A percentile compares a stretch with the other conserved stretches of the same genome.
These are phyloP conservation scores for Aspergillus nomiae DNA, from an alignment of 2,329 filamentous ascomycete genomes.

Conservation along the genomic window DNA sequence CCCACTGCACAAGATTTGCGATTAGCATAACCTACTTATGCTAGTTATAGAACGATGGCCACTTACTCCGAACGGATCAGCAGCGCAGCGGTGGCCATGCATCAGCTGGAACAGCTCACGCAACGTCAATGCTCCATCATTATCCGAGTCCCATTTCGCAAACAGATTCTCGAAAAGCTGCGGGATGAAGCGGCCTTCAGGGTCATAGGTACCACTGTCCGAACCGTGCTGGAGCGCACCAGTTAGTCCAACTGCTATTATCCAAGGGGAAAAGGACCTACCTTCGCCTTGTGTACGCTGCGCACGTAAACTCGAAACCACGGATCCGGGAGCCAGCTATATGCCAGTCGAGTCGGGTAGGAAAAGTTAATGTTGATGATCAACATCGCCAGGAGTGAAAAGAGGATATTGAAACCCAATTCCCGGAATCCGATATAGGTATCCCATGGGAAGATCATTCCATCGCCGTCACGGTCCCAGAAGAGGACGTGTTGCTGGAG, in stretches of 20 bases:
- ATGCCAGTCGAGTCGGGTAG: slow-evolving; percentile 45
- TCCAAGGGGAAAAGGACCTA: neutral
- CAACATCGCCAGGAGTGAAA: slow-evolving; percentile 43
- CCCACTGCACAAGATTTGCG: slow-evolving; percentile 30
- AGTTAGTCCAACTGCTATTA: neutral
- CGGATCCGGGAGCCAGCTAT: slow-evolving; percentile 6
- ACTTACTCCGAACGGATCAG: neutral
- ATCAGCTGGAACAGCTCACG: neutral
- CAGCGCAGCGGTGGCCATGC: neutral
- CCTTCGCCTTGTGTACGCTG: neutral
- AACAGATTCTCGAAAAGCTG: slow-evolving; percentile 54
- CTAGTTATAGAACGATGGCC: neutral
- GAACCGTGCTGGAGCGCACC: neutral
- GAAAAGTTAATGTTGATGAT: slow-evolving; percentile 48
- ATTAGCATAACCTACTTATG: neutral
- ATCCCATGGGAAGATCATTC: neutral
- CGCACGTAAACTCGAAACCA: neutral
- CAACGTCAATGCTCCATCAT: neutral
- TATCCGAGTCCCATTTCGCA: slow-evolving; percentile 45
- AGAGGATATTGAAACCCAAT: slow-evolving; percentile 43
- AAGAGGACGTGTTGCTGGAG: neutral
- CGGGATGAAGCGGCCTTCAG: slow-evolving; percentile 49
- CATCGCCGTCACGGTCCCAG: neutral
- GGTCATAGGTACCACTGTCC: slow-evolving; percentile 47
- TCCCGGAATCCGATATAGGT: slow-evolving; percentile 20